phyloP scores from a whole-genome alignment of 192 early-diverging fungal genomes.

The Coemansia sp. region DNA sequence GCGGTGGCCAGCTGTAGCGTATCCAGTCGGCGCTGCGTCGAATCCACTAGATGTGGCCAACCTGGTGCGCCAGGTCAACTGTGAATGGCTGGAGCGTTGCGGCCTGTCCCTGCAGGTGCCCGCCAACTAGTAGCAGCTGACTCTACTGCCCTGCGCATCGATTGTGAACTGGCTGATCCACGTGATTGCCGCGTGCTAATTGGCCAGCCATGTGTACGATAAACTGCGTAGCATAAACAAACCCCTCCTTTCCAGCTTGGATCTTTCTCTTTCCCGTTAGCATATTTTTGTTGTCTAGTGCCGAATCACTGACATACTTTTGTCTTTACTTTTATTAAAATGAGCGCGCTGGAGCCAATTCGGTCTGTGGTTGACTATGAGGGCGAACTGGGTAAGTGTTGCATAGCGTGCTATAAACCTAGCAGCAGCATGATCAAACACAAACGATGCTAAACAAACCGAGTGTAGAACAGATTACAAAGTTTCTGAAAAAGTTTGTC shows the following conservation, averaged over 20 bases:
- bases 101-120: slow-evolving; percentile 35
- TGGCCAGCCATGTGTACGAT: too few relatives aligned
- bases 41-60: slow-evolving; percentile 53
- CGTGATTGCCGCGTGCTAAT: too few relatives aligned
- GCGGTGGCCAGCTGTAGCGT: slow-evolving; percentile 42
- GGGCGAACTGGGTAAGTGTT: slow-evolving; percentile 37
- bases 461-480: slow-evolving; percentile 25
- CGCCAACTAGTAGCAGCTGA: not conserved
- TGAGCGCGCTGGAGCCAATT: slow-evolving; percentile 50
- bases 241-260: too few relatives aligned
- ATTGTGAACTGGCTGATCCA: too few relatives aligned
- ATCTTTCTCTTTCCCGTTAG: not conserved
- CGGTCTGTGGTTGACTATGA: slow-evolving; percentile 49
- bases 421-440: not conserved
- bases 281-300: not conserved
- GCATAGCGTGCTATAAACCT: not conserved
- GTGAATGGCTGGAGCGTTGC: slow-evolving; percentile 33
- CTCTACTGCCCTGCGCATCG: too few relatives aligned
- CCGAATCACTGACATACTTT: not conserved
- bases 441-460: not conserved
- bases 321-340: slow-evolving; percentile 5
- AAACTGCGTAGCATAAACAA: slow-evolving; percentile 2
- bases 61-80: slow-evolving; percentile 42
- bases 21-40: slow-evolving; percentile 43
- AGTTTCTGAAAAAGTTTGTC: slow-evolving; percentile 36